Evolutionary conservation across 2,329 filamentous ascomycete genomes (phyloP), one percentile per base, ranked within the genome.

Genomic region (Aspergillus calidoustus): DNA sequence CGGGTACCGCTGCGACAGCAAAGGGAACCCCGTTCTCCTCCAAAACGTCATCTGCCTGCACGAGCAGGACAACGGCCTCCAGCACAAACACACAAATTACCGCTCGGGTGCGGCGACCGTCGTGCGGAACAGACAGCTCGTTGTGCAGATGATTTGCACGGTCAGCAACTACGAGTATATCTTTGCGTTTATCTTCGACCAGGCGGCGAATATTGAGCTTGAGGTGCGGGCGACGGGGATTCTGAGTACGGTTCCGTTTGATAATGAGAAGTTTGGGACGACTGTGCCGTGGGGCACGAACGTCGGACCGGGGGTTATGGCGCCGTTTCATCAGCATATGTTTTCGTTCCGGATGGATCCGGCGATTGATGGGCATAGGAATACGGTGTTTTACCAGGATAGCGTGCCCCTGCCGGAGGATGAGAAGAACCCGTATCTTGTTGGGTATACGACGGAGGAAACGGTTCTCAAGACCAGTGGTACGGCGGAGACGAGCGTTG

Each of bases 151-250:
- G 69, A 91, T 91, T 73, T 89, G 89, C 76, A 91, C 88, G 0
- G 87, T 91, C 2, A 82, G 86, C 11, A 91, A 91, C 77, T 91
- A 91, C 75, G 89, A 91, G 71, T 91, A 91, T 71, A 90, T 91
- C 68, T 82, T 91, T 48, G 88, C 88, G 0, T 91, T 88, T 74
- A 85, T 88, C 57, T 90, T 91, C 78, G 89, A 90, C 72, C 89
- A 91, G 74, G 88, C 88, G 1, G 89, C 87, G 53, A 87, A 89
- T 65, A 74, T 91, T 54, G 82, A 82, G 66, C 89, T 90, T 66
- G 89, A 91, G 70, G 86, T 89, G 22, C 85, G 88, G 28, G 88
- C 89, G 19, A 91, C 89, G 0, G 89, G 88, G 7, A 89, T 91
- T 59, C 79, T 91, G 7, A 87, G 84, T 48, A 90, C 88, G 0